A percentile compares a stretch with the other conserved stretches of the same genome.
These are phyloP conservation scores for Leucogyrophana mollusca DNA, from an alignment of 768 basidiomycete genomes.

Conservation along the genomic window DNA sequence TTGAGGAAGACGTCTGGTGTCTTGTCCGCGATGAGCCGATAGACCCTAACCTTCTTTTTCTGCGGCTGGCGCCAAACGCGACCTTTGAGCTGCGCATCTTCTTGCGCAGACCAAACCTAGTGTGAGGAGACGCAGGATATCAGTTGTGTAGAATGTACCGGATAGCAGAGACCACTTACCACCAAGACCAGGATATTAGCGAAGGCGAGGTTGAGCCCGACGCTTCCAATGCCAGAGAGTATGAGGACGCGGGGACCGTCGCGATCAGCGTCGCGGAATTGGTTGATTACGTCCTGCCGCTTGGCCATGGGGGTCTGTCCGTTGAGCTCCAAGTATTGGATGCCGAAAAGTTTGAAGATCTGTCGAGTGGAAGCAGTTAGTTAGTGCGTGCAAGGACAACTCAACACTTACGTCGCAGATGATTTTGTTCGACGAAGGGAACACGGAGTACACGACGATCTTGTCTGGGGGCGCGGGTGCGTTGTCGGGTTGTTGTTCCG, in stretches of 20 bases:
- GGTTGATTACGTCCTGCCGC: neutral
- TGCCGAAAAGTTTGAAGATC: constrained; percentile 9
- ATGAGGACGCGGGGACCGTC: constrained; percentile 11
- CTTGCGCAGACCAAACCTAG: constrained; percentile 22
- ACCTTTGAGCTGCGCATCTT: constrained; percentile 19
- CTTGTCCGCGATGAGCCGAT: constrained; percentile 6
- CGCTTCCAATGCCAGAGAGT: constrained; percentile 12
- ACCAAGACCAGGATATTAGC: constrained; percentile 14
- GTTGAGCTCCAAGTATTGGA: constrained; percentile 2
- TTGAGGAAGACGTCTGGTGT: constrained; percentile 21
- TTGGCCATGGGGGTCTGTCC: neutral
- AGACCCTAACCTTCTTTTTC: constrained; percentile 14
- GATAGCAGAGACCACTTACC: neutral
- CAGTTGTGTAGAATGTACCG: neutral
- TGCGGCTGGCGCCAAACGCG: constrained; percentile 13
- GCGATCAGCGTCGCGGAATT: constrained; percentile 3
- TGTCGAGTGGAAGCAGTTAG: too few relatives aligned
- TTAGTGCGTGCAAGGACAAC: neutral
- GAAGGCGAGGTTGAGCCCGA: constrained; percentile 13
- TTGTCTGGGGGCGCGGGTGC: constrained; percentile 4
- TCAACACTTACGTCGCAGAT: constrained; percentile 6
- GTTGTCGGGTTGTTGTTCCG: neutral
- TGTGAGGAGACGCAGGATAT: neutral
- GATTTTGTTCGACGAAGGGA: constrained; percentile 3
- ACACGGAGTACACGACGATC: constrained; percentile 12